Conservation (phyloP, 768 basidiomycete genomes). For the Grammothele lineata region DNA sequence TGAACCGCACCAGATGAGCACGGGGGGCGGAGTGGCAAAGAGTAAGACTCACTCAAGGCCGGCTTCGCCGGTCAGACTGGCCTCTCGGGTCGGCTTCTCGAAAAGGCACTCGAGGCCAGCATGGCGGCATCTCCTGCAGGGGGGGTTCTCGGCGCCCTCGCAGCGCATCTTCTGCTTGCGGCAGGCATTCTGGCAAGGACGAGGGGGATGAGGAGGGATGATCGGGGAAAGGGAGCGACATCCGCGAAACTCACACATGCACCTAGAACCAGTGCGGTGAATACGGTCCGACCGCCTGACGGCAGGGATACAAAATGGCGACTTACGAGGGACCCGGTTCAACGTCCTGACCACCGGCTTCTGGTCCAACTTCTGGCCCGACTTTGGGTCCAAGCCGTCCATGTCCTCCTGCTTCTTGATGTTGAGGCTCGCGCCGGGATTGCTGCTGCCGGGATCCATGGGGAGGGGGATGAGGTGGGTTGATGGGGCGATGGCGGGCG, state of each 20-base stretch:
- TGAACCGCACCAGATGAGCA: constrained; percentile 26
- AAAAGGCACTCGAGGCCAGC: constrained; percentile 90
- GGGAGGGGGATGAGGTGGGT: constrained; percentile 1
- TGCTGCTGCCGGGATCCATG: constrained; percentile 23
- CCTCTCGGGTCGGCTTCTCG: constrained; percentile 88
- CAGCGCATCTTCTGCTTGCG: constrained; percentile 97
- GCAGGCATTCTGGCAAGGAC: constrained; percentile 73
- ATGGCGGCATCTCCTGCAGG: constrained; percentile 91
- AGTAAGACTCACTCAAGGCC: constrained; percentile 72
- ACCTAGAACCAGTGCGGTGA: constrained; percentile 41
- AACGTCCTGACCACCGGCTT: constrained; percentile 76
- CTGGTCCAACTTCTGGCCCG: constrained; percentile 52
- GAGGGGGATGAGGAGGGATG: constrained; percentile 1
- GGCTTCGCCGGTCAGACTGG: constrained; percentile 83
- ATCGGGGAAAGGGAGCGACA: constrained; percentile 1
- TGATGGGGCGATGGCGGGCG: constrained; percentile 1
- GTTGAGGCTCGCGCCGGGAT: constrained; percentile 11
- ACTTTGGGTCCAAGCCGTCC: constrained; percentile 41
- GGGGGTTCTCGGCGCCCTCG: constrained; percentile 93
- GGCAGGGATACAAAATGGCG: constrained; percentile 14
- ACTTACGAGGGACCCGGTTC: constrained; percentile 84
- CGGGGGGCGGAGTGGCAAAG: constrained; percentile 12
- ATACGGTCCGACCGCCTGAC: constrained; percentile 13
- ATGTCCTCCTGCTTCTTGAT: constrained; percentile 62
- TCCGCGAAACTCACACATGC: constrained; percentile 61